Base-by-base conservation (phyloP, 352 stramenopile species). In the Phytopythium kandeliae region DNA sequence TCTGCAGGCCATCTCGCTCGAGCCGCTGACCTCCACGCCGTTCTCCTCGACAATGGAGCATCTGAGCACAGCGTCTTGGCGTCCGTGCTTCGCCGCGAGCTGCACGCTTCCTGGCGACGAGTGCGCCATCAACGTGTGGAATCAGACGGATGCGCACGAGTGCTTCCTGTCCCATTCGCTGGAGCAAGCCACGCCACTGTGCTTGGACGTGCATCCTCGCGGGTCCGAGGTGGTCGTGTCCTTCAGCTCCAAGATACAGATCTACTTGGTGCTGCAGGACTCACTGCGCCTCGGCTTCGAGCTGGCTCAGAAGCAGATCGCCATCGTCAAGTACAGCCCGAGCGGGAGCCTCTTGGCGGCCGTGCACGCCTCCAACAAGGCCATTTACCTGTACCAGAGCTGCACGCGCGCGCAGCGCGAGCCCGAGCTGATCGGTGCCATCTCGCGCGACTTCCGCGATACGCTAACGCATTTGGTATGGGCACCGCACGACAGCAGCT, bases 221-320 rank as follows among this genome's bases (percentile, higher is more conserved):
- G 81, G 78, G 1, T 56, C 62, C 0, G 81, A 90, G 43, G 19
- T 92, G 19, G 22, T 82, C 0, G 48, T 92, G 15, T 63, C 70
- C 0, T 77, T 90, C 40, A 41, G 49, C 26, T 65, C 61, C 12
- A 86, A 84, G 48, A 38, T 92, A 19, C 62, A 86, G 40, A 63
- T 90, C 6, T 89, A 69, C 53, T 69, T 74, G 15, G 55, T 88
- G 12, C 55, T 92, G 22, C 70, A 86, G 34, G 78, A 92, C 48
- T 64, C 69, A 0, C 43, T 92, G 4, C 67, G 70, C 19, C 57
- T 89, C 15, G 71, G 54, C 26, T 92, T 86, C 45, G 81, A 92
- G 48, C 54, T 86, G 9, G 58, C 63, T 1, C 59, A 81, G 19
- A 88, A 86, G 31, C 77, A 89, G 33, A 65, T 85, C 16, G 72